phyloP scores from a whole-genome alignment of 2,329 filamentous ascomycete genomes.

The Colletotrichum neosansevieriae region DNA sequence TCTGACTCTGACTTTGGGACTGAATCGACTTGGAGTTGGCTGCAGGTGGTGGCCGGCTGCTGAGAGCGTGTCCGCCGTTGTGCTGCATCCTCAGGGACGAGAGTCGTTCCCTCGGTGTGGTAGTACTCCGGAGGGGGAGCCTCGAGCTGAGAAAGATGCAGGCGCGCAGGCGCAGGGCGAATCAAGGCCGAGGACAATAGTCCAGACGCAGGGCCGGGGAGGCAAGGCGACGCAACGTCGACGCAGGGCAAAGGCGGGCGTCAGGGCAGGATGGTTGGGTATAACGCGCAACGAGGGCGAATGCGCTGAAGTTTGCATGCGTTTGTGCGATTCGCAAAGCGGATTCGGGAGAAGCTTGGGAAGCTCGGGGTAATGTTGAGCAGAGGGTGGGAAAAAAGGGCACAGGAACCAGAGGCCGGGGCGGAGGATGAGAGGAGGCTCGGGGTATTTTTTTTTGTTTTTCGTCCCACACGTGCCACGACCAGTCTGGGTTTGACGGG shows the following conservation, averaged over 20 bases:
- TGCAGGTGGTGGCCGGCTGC: conserved; percentile 39
- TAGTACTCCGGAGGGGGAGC: conserved; percentile 7
- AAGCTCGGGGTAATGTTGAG: conserved; percentile 61
- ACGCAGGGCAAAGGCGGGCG: not conserved
- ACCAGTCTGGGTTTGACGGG: not conserved
- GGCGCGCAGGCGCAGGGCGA: not conserved
- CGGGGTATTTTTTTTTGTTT: conserved; percentile 39
- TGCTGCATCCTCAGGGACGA: conserved; percentile 39
- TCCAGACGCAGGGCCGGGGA: conserved; percentile 4
- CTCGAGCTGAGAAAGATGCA: not conserved
- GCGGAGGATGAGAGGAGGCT: conserved; percentile 34
- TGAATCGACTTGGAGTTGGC: conserved; percentile 32
- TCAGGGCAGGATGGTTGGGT: conserved; percentile 41
- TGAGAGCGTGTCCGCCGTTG: conserved; percentile 40
- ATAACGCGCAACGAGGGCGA: conserved; percentile 45
- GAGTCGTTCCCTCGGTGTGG: conserved; percentile 13
- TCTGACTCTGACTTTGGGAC: conserved; percentile 17
- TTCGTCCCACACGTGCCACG: conserved; percentile 37
- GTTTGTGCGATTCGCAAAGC: conserved; percentile 32
- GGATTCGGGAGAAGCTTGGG: conserved; percentile 37
- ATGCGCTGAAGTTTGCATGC: conserved; percentile 27
- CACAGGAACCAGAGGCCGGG: conserved; percentile 28
- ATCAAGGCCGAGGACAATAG: conserved; percentile 18
- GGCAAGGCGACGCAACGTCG: conserved; percentile 9
- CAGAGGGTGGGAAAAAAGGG: conserved; percentile 48